Percentiles rank a stretch among this genome's conserved stretches.
These are phyloP conservation scores for Talaromyces nanjingensis DNA, from an alignment of 495 filamentous ascomycete species.

Conservation along the genomic window DNA sequence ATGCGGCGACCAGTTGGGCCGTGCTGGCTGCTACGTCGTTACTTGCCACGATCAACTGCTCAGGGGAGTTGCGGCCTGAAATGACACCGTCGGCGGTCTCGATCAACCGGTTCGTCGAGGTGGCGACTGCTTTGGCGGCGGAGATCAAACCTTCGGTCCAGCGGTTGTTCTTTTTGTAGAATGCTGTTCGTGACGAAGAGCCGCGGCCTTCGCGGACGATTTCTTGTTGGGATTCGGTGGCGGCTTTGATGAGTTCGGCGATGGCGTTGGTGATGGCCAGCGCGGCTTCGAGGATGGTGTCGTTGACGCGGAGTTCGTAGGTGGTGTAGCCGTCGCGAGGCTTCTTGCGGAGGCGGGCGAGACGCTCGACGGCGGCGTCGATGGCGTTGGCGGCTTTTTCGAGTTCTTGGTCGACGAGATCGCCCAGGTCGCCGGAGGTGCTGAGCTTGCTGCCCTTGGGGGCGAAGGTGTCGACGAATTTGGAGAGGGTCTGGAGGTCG, in stretches of 20 bases:
- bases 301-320: conserved; percentile 91
- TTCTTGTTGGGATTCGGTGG: conserved; percentile 88
- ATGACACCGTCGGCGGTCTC: conserved; percentile 97
- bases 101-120: conserved; percentile 88
- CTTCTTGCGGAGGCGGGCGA: conserved; percentile 89
- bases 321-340: conserved; percentile 91
- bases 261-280: conserved; percentile 96
- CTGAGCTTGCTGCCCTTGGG: conserved; percentile 75
- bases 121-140: conserved; percentile 90
- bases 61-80: conserved; percentile 80
- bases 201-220: conserved; percentile 95
- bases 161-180: conserved; percentile 98
- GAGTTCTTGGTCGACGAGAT: conserved; percentile 87
- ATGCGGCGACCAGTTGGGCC: conserved; percentile 92
- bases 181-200: conserved; percentile 80
- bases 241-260: conserved; percentile 90
- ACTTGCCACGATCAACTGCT: conserved; percentile 95
- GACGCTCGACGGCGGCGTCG: conserved; percentile 78
- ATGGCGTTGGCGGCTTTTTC: conserved; percentile 94
- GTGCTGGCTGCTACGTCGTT: conserved; percentile 96
- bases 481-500: conserved; percentile 83
- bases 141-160: conserved; percentile 98
- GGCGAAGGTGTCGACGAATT: conserved; percentile 83
- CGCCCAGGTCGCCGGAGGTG: conserved; percentile 80
- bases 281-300: conserved; percentile 87